These are phyloP conservation scores for Blastocystis sp. DNA, from an alignment of 352 stramenopile species.

Conservation along the genomic window DNA sequence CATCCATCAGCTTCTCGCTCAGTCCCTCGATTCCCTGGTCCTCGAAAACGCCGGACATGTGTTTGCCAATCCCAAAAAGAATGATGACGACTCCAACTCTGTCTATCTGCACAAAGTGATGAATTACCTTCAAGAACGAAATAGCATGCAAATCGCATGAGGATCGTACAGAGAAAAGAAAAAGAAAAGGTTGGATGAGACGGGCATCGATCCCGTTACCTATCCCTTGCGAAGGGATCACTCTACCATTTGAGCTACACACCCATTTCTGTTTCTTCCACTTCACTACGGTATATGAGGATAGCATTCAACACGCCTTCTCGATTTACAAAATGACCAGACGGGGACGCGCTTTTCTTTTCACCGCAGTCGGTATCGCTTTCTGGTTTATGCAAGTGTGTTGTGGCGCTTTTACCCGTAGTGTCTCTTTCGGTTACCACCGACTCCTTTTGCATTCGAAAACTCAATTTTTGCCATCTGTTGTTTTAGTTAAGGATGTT, in stretches of 20 bases:
- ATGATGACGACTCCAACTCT: background rate
- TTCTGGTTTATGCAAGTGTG: background rate
- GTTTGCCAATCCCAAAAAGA: background rate
- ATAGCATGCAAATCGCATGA: constrained; percentile 3
- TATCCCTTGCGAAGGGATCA: constrained; percentile 70
- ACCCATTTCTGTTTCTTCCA: constrained; percentile 38
- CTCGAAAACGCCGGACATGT: background rate
- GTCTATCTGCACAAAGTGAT: background rate
- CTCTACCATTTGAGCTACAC: constrained; percentile 71
- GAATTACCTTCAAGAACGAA: background rate
- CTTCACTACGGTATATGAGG: background rate
- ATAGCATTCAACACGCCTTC: background rate
- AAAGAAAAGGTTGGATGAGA: constrained; percentile 70
- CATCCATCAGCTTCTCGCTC: constrained; percentile 15
- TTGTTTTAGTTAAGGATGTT: too few relatives aligned
- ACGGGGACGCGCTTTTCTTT: background rate
- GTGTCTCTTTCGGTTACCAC: too few relatives aligned
- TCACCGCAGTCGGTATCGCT: background rate
- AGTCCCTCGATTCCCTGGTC: constrained; percentile 27
- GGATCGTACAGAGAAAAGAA: background rate
- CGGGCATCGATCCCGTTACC: constrained; percentile 70
- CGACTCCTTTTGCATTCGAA: too few relatives aligned
- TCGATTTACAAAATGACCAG: background rate
- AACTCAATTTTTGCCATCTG: too few relatives aligned
- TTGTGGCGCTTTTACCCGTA: too few relatives aligned